Evolutionary conservation across 192 early-diverging fungal genomes (phyloP).

Genomic region (Coemansia sp.): DNA sequence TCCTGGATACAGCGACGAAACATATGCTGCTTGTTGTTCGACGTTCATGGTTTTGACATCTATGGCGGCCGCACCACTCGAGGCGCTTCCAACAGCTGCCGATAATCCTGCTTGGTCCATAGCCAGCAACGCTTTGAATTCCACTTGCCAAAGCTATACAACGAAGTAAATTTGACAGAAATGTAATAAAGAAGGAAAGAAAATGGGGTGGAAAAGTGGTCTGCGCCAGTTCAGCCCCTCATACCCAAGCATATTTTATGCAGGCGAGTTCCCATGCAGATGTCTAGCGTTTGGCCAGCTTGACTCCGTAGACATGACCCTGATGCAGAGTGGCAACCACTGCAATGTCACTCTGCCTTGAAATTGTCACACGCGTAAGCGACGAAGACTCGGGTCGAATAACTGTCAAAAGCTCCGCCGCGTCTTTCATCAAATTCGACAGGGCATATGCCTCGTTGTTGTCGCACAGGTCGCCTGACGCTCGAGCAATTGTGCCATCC

Average conservation of each 20-base stretch:
- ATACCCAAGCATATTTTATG: neutral
- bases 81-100: neutral
- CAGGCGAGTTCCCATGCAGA: neutral
- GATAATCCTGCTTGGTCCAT: constrained; percentile 9
- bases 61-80: neutral
- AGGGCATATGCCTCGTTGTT: constrained; percentile 31
- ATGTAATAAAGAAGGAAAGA: neutral
- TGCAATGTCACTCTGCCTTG: constrained; percentile 29
- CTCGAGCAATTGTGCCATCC: constrained; percentile 39
- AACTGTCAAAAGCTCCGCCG: constrained; percentile 35
- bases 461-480: constrained; percentile 34
- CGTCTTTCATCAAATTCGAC: constrained; percentile 41
- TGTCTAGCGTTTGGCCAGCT: constrained; percentile 29
- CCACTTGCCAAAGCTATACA: neutral
- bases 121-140: neutral
- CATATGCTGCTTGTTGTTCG: constrained; percentile 24
- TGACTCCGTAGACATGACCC: constrained; percentile 39
- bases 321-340: constrained; percentile 41
- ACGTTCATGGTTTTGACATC: constrained; percentile 16
- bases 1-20: constrained; percentile 28
- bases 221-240: no score
- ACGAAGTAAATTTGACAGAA: neutral
- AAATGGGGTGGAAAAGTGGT: neutral
- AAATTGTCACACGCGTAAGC: constrained; percentile 36
- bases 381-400: constrained; percentile 26